Evolutionary conservation across 495 filamentous ascomycete species (phyloP), one percentile per base, ranked within the genome.

Genomic region (Physcia stellaris): DNA sequence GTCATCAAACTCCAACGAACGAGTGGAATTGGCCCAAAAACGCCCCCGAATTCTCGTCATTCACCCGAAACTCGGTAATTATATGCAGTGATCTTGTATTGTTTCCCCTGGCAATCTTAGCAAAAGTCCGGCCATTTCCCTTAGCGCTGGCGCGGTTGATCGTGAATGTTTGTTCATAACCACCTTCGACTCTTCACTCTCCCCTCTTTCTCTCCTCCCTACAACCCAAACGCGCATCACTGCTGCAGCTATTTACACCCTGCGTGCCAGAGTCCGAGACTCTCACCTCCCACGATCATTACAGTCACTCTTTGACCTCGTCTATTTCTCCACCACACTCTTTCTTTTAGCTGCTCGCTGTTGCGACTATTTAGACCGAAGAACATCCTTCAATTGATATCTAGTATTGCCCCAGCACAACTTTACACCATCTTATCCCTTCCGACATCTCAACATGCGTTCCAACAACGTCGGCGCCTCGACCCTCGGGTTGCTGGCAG

Each of bases 401-500:
- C 32, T 2, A 16, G 15, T 35, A 4, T 35, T 19, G n/a, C 6
- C 33, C 19, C 1, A 11, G n/a, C n/a, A n/a, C n/a, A 5, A 35
- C 32, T 20, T 17, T n/a, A 35, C 33, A n/a, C n/a, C n/a, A n/a
- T 35, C 34, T 35, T 22, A 20, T 41, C 34, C 35, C 15, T 41
- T 26, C 34, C 18, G 12, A 20, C 21, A n/a, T 43, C 19, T 19
- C 41, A 50, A 24, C 18, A 50, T 53, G 46, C 33, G 24, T 37
- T 21, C 39, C 34, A 37, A 42, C 15, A 17, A 26, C 16, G 9
- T 43, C 23, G 31, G 32, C 22, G n/a, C 23, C n/a, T 24, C 24
- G 19, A 31, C 41, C 24, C 32, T 57, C 21, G 46, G 31, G 32
- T 43, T 59, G 18, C 35, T 54, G 26, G 45, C 48, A 24, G 40